Percentiles rank a stretch among this genome's conserved stretches.
Evolutionary conservation across 23 red algal species (phyloP).

Genomic region (Rhodosorus marinus): DNA sequence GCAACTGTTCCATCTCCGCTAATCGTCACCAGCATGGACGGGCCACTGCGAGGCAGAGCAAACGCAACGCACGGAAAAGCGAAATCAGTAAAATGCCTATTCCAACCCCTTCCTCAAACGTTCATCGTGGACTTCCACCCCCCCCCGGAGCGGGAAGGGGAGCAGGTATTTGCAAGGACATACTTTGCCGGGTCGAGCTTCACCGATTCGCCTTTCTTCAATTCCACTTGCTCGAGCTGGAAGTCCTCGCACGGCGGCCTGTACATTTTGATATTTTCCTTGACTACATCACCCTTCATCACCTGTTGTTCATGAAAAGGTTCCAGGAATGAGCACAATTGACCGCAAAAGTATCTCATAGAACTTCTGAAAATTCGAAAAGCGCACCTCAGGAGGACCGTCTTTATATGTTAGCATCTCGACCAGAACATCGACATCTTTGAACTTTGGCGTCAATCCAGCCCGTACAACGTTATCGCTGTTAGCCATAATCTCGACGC

Average conservation of each 20-base stretch:
- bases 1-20: background rate
- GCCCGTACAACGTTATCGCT: constrained; percentile 98
- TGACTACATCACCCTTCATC: constrained; percentile 5
- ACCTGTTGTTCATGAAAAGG: too few species aligned
- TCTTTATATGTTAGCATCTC: constrained; percentile 78
- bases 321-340: too few species aligned
- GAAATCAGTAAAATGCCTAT: too few species aligned
- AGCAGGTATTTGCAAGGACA: too few species aligned
- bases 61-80: too few species aligned
- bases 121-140: background rate
- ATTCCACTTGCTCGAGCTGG: constrained; percentile 11
- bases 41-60: too few species aligned
- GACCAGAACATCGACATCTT: constrained; percentile 66
- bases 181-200: too few species aligned
- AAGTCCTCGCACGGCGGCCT: constrained; percentile 44
- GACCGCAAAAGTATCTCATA: too few species aligned
- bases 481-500: constrained; percentile 83
- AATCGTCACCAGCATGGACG: background rate
- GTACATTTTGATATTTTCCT: constrained; percentile 15
- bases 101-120: too few species aligned
- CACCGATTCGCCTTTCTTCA: too few species aligned
- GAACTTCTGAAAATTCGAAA: too few species aligned
- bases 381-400: constrained; percentile 11
- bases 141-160: background rate
- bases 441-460: constrained; percentile 82